phyloP scores from a whole-genome alignment of 1,284 basidiomycete species.

The Microbotryum violaceum region DNA sequence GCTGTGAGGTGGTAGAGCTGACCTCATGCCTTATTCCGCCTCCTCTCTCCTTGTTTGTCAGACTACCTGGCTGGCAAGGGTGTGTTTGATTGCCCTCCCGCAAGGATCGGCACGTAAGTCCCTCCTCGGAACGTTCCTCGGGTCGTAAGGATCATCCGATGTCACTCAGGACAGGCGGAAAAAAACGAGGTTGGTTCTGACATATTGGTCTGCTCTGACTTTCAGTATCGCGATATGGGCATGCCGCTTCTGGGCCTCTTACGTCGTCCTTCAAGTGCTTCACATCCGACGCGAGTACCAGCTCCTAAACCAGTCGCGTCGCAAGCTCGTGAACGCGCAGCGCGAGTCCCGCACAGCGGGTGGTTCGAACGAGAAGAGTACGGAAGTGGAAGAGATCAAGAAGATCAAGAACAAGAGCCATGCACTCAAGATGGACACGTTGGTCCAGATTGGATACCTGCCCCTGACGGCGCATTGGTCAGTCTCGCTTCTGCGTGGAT shows the following conservation, averaged over 20 bases:
- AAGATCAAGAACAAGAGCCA: conserved; percentile 53
- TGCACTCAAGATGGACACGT: conserved; percentile 62
- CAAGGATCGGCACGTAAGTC: background rate
- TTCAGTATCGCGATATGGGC: conserved; percentile 54
- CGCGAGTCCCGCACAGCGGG: conserved; percentile 16
- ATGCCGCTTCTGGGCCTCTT: conserved; percentile 65
- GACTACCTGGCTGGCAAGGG: conserved; percentile 58
- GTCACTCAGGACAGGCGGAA: too few relatives aligned
- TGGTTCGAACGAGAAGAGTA: conserved; percentile 38
- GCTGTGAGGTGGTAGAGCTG: too few relatives aligned
- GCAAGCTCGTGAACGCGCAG: conserved; percentile 30
- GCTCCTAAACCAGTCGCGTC: conserved; percentile 39
- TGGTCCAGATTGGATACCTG: conserved; percentile 65
- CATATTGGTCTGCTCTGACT: background rate
- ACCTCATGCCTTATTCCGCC: too few relatives aligned
- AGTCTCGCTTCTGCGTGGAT: conserved; percentile 29
- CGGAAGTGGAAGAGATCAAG: conserved; percentile 50
- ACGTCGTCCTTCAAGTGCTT: conserved; percentile 51
- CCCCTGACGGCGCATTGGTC: conserved; percentile 78
- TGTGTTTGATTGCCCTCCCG: conserved; percentile 47
- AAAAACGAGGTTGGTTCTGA: too few relatives aligned
- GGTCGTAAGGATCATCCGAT: conserved; percentile 35
- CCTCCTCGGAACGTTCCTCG: background rate
- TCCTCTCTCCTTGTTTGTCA: background rate
- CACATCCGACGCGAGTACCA: conserved; percentile 28